Evolutionary conservation across 805 yeast species (phyloP).

Genomic region (Scheffersomyces stipitis): DNA sequence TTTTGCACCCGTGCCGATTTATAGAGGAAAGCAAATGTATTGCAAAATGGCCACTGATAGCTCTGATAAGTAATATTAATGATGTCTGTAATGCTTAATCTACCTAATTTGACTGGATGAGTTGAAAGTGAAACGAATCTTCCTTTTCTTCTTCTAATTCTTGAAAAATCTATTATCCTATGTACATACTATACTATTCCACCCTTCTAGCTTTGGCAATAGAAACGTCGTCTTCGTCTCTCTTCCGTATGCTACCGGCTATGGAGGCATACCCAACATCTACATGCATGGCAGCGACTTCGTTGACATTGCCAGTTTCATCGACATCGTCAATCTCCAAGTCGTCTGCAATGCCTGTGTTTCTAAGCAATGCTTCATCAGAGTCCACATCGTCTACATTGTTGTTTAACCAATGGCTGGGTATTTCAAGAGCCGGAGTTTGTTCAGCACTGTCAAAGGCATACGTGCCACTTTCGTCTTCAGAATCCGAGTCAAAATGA

Average conservation of each 20-base stretch:
- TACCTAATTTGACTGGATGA: too few relatives aligned
- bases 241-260: constrained; percentile 32
- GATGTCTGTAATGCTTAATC: too few relatives aligned
- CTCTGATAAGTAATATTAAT: too few relatives aligned
- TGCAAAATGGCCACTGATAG: too few relatives aligned
- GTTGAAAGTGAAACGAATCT: too few relatives aligned
- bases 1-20: too few relatives aligned
- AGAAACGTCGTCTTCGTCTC: constrained; percentile 20
- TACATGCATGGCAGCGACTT: constrained; percentile 40
- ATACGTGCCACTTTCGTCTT: constrained; percentile 7
- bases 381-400: constrained; percentile 4
- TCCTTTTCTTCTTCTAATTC: too few relatives aligned
- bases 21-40: too few relatives aligned
- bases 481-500: constrained; percentile 32
- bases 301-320: constrained; percentile 15
- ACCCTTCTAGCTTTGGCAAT: constrained; percentile 10
- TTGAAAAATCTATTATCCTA: too few relatives aligned
- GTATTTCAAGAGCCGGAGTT: constrained; percentile 19
- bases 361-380: constrained; percentile 6
- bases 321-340: constrained; percentile 20
- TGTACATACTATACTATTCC: too few relatives aligned
- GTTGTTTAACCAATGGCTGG: constrained; percentile 20
- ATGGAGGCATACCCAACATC: constrained; percentile 38
- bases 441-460: constrained; percentile 6
- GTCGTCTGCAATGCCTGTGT: constrained; percentile 40